phyloP scores from a whole-genome alignment of 306 rosid species.

The Gastrolobium bilobum region DNA sequence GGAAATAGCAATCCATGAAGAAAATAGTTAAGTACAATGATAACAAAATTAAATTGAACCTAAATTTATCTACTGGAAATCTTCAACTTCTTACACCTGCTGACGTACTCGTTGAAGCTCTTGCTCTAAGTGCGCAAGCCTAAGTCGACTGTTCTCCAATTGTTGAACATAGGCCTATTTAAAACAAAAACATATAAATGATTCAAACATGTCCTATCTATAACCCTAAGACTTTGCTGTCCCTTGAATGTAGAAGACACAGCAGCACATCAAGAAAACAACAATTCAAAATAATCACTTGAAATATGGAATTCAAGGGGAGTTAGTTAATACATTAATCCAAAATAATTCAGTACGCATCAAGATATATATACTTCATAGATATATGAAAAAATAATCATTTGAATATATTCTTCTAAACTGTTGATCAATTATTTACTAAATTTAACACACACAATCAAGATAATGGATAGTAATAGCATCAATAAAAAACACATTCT shows the following conservation, averaged over 20 bases:
- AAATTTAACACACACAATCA: no score
- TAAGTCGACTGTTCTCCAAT: constrained; percentile 72
- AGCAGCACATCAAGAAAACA: background rate
- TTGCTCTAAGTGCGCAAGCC: constrained; percentile 80
- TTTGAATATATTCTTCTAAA: no score
- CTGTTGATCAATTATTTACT: no score
- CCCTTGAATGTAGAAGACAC: background rate
- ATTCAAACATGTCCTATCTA: constrained; percentile 55
- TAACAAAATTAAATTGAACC: background rate
- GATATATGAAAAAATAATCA: no score
- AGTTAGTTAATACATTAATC: no score
- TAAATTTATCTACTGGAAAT: background rate
- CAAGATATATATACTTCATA: no score
- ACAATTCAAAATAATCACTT: background rate
- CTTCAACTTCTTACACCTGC: constrained; percentile 62
- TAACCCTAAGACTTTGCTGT: constrained; percentile 28
- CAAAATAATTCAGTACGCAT: no score
- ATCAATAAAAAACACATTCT: no score
- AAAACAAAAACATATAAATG: constrained; percentile 65
- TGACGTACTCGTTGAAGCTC: constrained; percentile 79
- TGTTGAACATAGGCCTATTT: constrained; percentile 91
- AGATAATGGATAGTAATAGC: no score
- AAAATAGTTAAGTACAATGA: constrained; percentile 1
- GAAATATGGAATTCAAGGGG: no score
- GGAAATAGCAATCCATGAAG: constrained; percentile 12